Conservation (phyloP, 2,329 filamentous ascomycete genomes). For the Nemania sp. region DNA sequence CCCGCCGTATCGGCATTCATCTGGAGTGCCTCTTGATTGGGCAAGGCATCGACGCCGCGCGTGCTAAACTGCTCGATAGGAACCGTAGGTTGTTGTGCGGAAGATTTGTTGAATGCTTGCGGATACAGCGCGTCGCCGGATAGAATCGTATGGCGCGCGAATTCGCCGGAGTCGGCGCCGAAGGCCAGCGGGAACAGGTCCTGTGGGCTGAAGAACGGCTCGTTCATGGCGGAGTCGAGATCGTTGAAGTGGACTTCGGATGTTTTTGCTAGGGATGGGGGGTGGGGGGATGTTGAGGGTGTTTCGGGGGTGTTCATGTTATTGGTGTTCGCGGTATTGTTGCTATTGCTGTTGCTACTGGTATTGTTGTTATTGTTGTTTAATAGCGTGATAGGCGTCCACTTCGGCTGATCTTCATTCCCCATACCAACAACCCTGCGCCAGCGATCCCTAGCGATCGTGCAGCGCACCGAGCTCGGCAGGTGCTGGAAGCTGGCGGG, state of each 20-base stretch:
- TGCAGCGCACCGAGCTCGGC: conserved; percentile 50
- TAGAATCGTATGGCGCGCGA: conserved; percentile 15
- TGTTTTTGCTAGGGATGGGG: conserved; percentile 3
- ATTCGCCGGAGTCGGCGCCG: conserved; percentile 16
- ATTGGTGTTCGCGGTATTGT: too few species aligned
- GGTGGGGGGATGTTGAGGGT: neutral
- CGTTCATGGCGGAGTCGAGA: conserved; percentile 44
- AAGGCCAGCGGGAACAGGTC: conserved; percentile 40
- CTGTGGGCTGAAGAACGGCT: conserved; percentile 42
- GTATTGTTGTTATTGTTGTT: neutral
- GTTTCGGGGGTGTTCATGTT: neutral
- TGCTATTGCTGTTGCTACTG: too few species aligned
- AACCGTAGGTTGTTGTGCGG: conserved; percentile 11
- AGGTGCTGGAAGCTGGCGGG: conserved; percentile 53
- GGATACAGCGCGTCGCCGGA: conserved; percentile 23
- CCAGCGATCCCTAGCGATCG: conserved; percentile 57
- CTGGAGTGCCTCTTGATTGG: neutral
- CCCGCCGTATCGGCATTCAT: conserved; percentile 2
- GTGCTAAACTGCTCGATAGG: conserved; percentile 26
- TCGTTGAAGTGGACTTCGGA: conserved; percentile 33
- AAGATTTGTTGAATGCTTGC: conserved; percentile 18
- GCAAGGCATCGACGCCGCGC: conserved; percentile 8
- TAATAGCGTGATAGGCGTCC: neutral
- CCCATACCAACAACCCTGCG: conserved; percentile 49
- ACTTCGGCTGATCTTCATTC: conserved; percentile 30